Conservation (phyloP, 495 filamentous ascomycete genomes). For the Astrocystis sublimbata region DNA sequence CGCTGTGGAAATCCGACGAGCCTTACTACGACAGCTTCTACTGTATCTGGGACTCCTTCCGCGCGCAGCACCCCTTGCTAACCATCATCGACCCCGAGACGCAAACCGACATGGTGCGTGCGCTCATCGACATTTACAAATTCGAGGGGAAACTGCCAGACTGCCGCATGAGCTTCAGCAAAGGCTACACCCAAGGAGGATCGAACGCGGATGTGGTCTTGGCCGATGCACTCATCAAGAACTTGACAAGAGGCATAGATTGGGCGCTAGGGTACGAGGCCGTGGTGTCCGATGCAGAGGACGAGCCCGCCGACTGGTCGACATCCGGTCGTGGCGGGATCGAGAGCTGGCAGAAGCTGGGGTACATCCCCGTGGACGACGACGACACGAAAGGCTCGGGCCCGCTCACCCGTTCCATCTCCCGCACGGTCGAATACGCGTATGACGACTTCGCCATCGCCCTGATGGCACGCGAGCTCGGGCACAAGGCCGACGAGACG, state of each 20-base stretch:
- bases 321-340: constrained; percentile 66
- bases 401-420: constrained; percentile 61
- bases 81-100: constrained; percentile 65
- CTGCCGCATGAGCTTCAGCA: constrained; percentile 62
- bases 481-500: constrained; percentile 46
- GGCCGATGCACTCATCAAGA: constrained; percentile 68
- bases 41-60: constrained; percentile 75
- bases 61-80: constrained; percentile 66
- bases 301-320: constrained; percentile 64
- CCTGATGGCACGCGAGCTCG: constrained; percentile 54
- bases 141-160: constrained; percentile 63
- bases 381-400: constrained; percentile 61
- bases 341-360: constrained; percentile 59
- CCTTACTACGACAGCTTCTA: constrained; percentile 79
- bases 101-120: constrained; percentile 67
- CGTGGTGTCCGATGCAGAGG: constrained; percentile 69
- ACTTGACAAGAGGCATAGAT: constrained; percentile 59
- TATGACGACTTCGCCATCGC: constrained; percentile 70
- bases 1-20: constrained; percentile 66
- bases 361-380: constrained; percentile 65
- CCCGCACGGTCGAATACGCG: constrained; percentile 70
- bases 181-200: constrained; percentile 70
- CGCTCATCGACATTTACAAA: constrained; percentile 68
- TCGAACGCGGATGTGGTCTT: constrained; percentile 74
- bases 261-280: constrained; percentile 70